Evolutionary conservation across 768 basidiomycete genomes (phyloP), one percentile per base, ranked within the genome.

Genomic region (Pleurotus tuber-regium): DNA sequence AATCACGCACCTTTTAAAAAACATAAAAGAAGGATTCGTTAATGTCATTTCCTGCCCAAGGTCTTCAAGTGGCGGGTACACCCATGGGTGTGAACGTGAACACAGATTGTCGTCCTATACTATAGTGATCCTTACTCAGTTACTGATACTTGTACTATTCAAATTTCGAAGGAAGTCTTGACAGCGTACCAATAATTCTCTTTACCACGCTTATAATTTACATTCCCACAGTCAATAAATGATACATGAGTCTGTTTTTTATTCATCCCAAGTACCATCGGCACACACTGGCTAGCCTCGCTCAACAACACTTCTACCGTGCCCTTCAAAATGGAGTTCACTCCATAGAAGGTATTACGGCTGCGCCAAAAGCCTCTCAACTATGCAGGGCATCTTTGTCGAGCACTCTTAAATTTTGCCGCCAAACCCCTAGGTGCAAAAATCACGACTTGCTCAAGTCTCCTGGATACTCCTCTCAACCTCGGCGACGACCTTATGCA

Each of bases 221-320:
- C 19, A 16, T 38, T 38, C 36, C 36, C 36, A 18, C 36, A 18
- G 36, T 38, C 36, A 38, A 14, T 31, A 31, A 31, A 31, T 31
- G 7, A 14, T 31, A 38, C 36, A 11, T 14, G 36, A 7, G 12
- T 6, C 36, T 38, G n/a, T 14, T 4, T 38, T 38, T 5, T 7
- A 16, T 14, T 38, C 8, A 38, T 8, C 6, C 19, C 36, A 7
- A 16, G 12, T 38, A 38, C 36, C 36, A 38, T 38, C n/a, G 36
- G 36, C 41, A 42, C 23, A 48, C 46, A 48, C 46, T 48, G 46
- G 46, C 46, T 11, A 31, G 46, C 31, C 25, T 44, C n/a, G 30
- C 46, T 25, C 18, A 23, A 23, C 16, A 28, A 14, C 30, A 19
- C 29, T 21, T 48, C 23, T 48, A 16, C 31, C 4, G 46, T 35